These are phyloP conservation scores for Monosporozyma servazzii DNA, from an alignment of 805 yeast genomes.

Conservation along the genomic window DNA sequence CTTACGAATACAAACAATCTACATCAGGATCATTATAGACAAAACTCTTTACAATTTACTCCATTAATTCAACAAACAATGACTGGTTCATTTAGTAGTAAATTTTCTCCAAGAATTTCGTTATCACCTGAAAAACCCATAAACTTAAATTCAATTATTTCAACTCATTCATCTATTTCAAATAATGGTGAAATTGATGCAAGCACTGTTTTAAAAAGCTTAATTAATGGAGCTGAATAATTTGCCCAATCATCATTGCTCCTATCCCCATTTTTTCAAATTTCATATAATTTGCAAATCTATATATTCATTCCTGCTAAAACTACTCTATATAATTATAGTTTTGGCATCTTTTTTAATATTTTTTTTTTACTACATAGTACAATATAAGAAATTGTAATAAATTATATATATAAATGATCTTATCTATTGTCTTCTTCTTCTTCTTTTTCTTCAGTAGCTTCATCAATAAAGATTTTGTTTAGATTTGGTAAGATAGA, in stretches of 20 bases:
- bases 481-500: constrained; percentile 22
- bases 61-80: constrained; percentile 29
- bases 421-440: background rate
- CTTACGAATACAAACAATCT: constrained; percentile 1
- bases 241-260: background rate
- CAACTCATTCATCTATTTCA: constrained; percentile 4
- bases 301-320: background rate
- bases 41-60: constrained; percentile 19
- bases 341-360: background rate
- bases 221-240: constrained; percentile 13
- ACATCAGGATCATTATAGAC: constrained; percentile 15
- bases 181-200: constrained; percentile 18
- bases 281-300: background rate
- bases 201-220: constrained; percentile 21
- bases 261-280: background rate
- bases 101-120: constrained; percentile 8
- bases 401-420: background rate
- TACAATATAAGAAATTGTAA: background rate
- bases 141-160: constrained; percentile 1
- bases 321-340: background rate
- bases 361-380: background rate
- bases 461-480: constrained; percentile 27
- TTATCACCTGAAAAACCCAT: constrained; percentile 8
- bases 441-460: constrained; percentile 12
- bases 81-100: constrained; percentile 23